A percentile compares a stretch with the other conserved stretches of the same genome.
Evolutionary conservation across 2,329 filamentous ascomycete species (phyloP).

Genomic region (Westerdykella sp.): DNA sequence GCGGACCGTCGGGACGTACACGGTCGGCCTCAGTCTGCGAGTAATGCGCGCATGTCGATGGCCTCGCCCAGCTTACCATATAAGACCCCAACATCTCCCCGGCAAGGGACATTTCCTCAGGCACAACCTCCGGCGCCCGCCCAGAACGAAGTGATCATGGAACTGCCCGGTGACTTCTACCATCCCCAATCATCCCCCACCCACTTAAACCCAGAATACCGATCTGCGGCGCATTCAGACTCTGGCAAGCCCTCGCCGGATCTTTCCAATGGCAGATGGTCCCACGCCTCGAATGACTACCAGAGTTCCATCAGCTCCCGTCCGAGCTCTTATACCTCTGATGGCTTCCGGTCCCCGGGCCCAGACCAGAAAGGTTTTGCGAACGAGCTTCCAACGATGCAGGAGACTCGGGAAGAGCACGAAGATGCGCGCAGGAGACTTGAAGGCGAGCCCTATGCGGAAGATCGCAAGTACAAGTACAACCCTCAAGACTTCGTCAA

Average conservation of each 20-base stretch:
- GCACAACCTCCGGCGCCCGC: slow-evolving; percentile 16
- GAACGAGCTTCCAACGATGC: slow-evolving; percentile 30
- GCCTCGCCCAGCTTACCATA: background rate
- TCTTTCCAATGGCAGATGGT: slow-evolving; percentile 29
- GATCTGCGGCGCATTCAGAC: slow-evolving; percentile 19
- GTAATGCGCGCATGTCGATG: background rate
- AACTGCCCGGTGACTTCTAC: slow-evolving; percentile 40
- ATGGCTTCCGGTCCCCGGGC: slow-evolving; percentile 30
- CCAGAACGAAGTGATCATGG: slow-evolving; percentile 34
- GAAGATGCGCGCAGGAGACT: slow-evolving; percentile 12
- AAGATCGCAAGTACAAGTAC: slow-evolving; percentile 25
- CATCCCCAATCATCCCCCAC: slow-evolving; percentile 26
- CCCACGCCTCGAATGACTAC: slow-evolving; percentile 21
- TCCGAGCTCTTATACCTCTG: slow-evolving; percentile 34
- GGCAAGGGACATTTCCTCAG: background rate
- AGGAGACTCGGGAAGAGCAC: slow-evolving; percentile 33
- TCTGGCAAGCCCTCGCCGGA: slow-evolving; percentile 21
- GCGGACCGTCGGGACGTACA: slow-evolving; percentile 25
- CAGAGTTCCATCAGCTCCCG: slow-evolving; percentile 25
- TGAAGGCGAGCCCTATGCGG: slow-evolving; percentile 13
- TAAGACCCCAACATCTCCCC: slow-evolving; percentile 7
- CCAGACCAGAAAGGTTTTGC: slow-evolving; percentile 31
- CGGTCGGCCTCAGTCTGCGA: slow-evolving; percentile 1
- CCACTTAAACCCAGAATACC: slow-evolving; percentile 21
- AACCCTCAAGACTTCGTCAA: slow-evolving; percentile 32